A percentile compares a stretch with the other conserved stretches of the same genome.
Conservation (phyloP, 371 early-diverging fungal genomes). For the Coemansia sp. region DNA sequence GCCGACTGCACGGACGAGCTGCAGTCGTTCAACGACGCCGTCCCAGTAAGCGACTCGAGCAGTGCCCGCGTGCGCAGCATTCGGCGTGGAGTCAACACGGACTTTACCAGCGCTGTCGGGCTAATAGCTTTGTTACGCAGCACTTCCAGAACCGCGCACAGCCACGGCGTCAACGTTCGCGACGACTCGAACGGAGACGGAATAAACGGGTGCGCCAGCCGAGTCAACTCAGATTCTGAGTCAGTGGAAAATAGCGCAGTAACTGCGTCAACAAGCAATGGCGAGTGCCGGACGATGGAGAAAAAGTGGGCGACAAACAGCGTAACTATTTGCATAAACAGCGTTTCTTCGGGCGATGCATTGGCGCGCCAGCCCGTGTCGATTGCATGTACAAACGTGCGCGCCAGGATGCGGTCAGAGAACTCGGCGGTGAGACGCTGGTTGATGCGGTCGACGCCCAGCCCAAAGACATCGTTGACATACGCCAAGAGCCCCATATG, state of each 20-base stretch:
- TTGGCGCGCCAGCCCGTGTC: slow-evolving; percentile 41
- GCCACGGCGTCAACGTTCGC: slow-evolving; percentile 43
- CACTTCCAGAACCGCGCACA: slow-evolving; percentile 35
- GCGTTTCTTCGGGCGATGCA: slow-evolving; percentile 38
- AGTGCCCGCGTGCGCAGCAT: slow-evolving; percentile 46
- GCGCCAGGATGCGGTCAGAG: slow-evolving; percentile 37
- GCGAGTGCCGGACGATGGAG: slow-evolving; percentile 45
- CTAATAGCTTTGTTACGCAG: slow-evolving; percentile 49
- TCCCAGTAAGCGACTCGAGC: slow-evolving; percentile 44
- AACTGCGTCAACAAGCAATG: slow-evolving; percentile 37
- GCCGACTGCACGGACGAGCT: slow-evolving; percentile 21
- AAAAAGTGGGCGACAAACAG: slow-evolving; percentile 50
- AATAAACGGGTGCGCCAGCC: slow-evolving; percentile 21
- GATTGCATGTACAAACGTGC: slow-evolving; percentile 44
- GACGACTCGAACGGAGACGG: slow-evolving; percentile 39
- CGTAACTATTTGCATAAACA: slow-evolving; percentile 44
- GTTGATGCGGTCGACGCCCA: slow-evolving; percentile 57
- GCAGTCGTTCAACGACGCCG: slow-evolving; percentile 18
- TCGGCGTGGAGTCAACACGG: slow-evolving; percentile 43
- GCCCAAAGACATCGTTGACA: slow-evolving; percentile 58
- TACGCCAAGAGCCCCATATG: slow-evolving; percentile 62
- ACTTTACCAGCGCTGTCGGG: slow-evolving; percentile 41
- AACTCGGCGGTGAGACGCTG: slow-evolving; percentile 28
- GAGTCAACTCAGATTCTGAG: background rate
- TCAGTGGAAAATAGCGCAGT: slow-evolving; percentile 36